Base-by-base conservation (phyloP, 2,329 filamentous ascomycete species). In the Penicillium sp. region DNA sequence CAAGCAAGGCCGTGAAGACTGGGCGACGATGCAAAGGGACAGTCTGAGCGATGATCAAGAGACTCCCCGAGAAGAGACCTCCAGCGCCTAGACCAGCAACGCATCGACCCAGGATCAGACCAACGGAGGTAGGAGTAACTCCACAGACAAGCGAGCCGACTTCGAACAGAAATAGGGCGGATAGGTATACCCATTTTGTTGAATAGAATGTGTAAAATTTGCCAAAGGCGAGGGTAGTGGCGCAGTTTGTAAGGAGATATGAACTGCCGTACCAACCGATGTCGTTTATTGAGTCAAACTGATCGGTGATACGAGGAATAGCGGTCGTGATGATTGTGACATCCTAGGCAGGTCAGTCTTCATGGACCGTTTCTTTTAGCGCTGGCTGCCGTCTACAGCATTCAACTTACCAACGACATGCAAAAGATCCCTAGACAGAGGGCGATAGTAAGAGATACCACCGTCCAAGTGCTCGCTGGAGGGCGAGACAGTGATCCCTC, bases 1-100 rank as follows among this genome's bases (percentile, higher is more conserved):
- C 81, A 43, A 85, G 77, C 47, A 84, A 67, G 1, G 66, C 70
- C 25, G 68, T 68, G 25, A 68, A 67, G 8, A 71, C 59, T 81
- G 83, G 21, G 10, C 83, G 77, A 64, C 83, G 81, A 12, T 78
- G 70, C 15, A 86, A 75, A 5, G 84, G 83, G 45, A 85, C 78
- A 17, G 63, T 63, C 48, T 31, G n/a, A 15, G 70, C 65, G 36
- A 74, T 61, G 27, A 27, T 27, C 19, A 64, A 50, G 42, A 68
- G 52, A 1, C 58, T 58, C 6, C 68, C 68, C 12, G 69, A 67
- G 35, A 71, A 65, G 27, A 74, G 68, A 4, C 72, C 71, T 1
- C 67, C 70, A 31, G 62, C 66, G 4, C 73, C 73, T 39, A 71
- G 50, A 2, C 73, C 72, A 29, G 71, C 65, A 23, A 76, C 63